Base-by-base conservation (phyloP, 1,284 basidiomycete species). In the Flammula alnicola region DNA sequence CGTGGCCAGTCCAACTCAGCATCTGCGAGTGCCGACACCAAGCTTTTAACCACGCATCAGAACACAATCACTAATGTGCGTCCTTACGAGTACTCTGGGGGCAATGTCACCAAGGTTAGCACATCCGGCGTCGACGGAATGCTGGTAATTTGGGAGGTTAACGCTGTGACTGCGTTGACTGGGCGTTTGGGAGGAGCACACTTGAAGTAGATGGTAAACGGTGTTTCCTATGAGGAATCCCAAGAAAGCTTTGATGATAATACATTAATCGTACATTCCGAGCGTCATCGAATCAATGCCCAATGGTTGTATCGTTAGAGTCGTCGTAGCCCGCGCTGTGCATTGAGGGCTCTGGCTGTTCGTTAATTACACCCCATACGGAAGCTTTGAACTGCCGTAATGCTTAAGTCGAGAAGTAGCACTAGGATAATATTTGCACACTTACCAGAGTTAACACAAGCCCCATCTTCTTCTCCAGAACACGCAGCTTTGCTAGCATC, bases 1-100 rank as follows among this genome's bases (percentile, higher is more conserved):
- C 86, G 93, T 41, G 97, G 97, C 29, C 83, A 87, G 51, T 71
- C 78, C 3, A 67, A 72, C 11, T 69, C 69, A 11, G 65, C 72
- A 8, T 52, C 62, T 6, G 36, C 60, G n/a, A 58, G 56, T 14
- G 53, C 75, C 43, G 85, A 92, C 63, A 89, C 87, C 9, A 91
- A 91, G 67, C 75, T 93, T 54, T 76, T 79, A 65, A 99, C 96
- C 3, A 83, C 97, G 33, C 97, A 99, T 70, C 96, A 98, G 78
- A 99, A 99, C 75, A 97, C 95, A 33, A 98, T 99, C 71, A 98
- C 95, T n/a, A 88, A 78, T 59, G 78, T 97, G 38, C 77, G 93
- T 48, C 74, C 89, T 20, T 96, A 92, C 62, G 86, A 88, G 52
- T 80, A 79, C 54, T 74, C 73, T 1, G 81, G 77, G 16, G 83